Base-by-base conservation (phyloP, 179 eudicot genomes). In the Drosera spatulata region DNA sequence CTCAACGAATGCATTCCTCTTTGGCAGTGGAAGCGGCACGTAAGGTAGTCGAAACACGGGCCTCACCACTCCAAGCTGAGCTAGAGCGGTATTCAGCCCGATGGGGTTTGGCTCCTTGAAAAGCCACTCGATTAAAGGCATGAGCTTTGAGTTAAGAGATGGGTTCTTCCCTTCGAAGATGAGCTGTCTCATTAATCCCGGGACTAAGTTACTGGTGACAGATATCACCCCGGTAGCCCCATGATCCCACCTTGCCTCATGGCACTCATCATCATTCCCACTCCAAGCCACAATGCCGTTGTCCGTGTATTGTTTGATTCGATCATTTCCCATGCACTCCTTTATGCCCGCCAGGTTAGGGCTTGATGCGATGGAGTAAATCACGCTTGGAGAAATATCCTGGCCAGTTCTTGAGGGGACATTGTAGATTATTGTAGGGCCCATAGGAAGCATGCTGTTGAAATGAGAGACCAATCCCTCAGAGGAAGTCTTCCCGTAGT, bases 101-200 rank as follows among this genome's bases (percentile, higher is more conserved):
- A 88, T 89, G 4, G 97, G 97, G 65, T 89, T 89, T 15, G 97
- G 97, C 79, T 87, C 97, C 39, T 59, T 39, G 63, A 89, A 89
- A 33, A 89, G 86, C 97, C 97, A 89, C 68, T 79, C 75, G 12
- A 89, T 71, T 33, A 89, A 63, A 48, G 95, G 89, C 84, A 22
- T 22, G 33, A 22, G 33, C 33, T 22, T 22, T 22, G 33, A 22
- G 33, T 22, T 22, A 22, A 22, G 76, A 64, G 80, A 67, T 3
- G 75, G 70, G 59, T 88, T 82, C 70, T 78, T 77, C 4, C 95
- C 95, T 53, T 71, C 79, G 55, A 78, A 86, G 85, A 88, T 86
- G 43, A 88, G 80, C 43, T 79, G 70, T 48, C 79, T 60, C 85
- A 89, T 82, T 50, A 89, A 69, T 10, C 84, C 79, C 0, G 97